These are phyloP conservation scores for Sclerotinia trifoliorum DNA, from an alignment of 2,329 filamentous ascomycete genomes.

Conservation along the genomic window DNA sequence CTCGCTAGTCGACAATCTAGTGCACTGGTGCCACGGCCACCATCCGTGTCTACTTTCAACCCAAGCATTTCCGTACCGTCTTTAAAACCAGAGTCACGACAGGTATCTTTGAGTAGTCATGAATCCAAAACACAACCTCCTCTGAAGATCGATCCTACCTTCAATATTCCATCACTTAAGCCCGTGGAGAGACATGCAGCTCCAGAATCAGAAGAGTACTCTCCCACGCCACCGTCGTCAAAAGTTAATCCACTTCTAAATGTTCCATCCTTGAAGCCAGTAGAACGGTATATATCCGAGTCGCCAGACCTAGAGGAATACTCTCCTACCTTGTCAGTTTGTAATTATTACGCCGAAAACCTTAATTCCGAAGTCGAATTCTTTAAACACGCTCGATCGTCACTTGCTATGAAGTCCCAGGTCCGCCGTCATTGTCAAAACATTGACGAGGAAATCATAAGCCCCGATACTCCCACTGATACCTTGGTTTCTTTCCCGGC, in stretches of 20 bases:
- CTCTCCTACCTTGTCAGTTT: conserved; percentile 32
- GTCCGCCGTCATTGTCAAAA: conserved; percentile 27
- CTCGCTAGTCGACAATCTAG: conserved; percentile 18
- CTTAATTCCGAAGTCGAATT: conserved; percentile 31
- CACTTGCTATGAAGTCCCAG: conserved; percentile 23
- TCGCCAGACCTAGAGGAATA: conserved; percentile 20
- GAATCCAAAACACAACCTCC: conserved; percentile 25
- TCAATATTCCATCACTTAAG: conserved; percentile 25
- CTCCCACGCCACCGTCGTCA: conserved; percentile 27
- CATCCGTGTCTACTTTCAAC: conserved; percentile 32
- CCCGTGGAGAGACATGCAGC: background rate
- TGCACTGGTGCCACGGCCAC: conserved; percentile 25
- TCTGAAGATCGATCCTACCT: conserved; percentile 29
- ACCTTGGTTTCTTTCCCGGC: conserved; percentile 11
- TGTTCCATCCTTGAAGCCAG: conserved; percentile 21
- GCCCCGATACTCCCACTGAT: conserved; percentile 14
- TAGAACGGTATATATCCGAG: background rate
- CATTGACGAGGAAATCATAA: conserved; percentile 20
- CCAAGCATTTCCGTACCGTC: conserved; percentile 28
- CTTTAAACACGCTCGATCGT: conserved; percentile 23
- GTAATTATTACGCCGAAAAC: conserved; percentile 31
- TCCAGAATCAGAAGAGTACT: conserved; percentile 19
- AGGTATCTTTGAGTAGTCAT: conserved; percentile 11
- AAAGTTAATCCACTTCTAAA: conserved; percentile 29
- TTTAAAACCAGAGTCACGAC: background rate